A percentile compares a stretch with the other conserved stretches of the same genome.
Evolutionary conservation across 2,329 filamentous ascomycete genomes (phyloP).

Genomic region (Paraphaeosphaeria minitans): DNA sequence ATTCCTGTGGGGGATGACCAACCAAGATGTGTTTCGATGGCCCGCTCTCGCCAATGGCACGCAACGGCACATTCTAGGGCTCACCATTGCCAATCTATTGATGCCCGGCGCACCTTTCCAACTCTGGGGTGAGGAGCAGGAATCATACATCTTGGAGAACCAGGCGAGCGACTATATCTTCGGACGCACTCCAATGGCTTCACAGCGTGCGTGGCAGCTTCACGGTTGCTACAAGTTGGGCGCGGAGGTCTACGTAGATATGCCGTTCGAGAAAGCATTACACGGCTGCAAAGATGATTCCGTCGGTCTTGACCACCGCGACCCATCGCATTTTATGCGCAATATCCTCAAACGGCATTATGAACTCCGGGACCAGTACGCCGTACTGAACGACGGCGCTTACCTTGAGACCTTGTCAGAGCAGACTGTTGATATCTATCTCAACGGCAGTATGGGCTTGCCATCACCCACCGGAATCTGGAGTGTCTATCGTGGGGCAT

Average conservation of each 20-base stretch:
- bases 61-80: slow-evolving; percentile 61
- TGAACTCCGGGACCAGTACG: slow-evolving; percentile 61
- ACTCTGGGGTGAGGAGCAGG: slow-evolving; percentile 70
- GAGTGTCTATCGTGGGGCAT: slow-evolving; percentile 61
- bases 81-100: slow-evolving; percentile 64
- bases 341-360: slow-evolving; percentile 68
- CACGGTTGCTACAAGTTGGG: slow-evolving; percentile 67
- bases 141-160: slow-evolving; percentile 67
- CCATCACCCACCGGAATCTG: slow-evolving; percentile 53
- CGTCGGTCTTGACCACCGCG: slow-evolving; percentile 65
- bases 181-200: slow-evolving; percentile 66
- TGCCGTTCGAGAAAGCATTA: slow-evolving; percentile 60
- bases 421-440: slow-evolving; percentile 49
- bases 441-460: slow-evolving; percentile 27
- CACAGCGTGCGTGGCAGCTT: slow-evolving; percentile 65
- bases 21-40: slow-evolving; percentile 71
- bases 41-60: slow-evolving; percentile 63
- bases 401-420: slow-evolving; percentile 62
- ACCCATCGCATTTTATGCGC: slow-evolving; percentile 65
- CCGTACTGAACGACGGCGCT: slow-evolving; percentile 65
- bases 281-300: slow-evolving; percentile 62
- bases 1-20: slow-evolving; percentile 68
- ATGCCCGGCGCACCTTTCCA: slow-evolving; percentile 66
- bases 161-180: slow-evolving; percentile 69
- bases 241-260: slow-evolving; percentile 62